These are phyloP conservation scores for Scopulariopsis brevicaulis DNA, from an alignment of 2,329 filamentous ascomycete genomes.

Conservation along the genomic window DNA sequence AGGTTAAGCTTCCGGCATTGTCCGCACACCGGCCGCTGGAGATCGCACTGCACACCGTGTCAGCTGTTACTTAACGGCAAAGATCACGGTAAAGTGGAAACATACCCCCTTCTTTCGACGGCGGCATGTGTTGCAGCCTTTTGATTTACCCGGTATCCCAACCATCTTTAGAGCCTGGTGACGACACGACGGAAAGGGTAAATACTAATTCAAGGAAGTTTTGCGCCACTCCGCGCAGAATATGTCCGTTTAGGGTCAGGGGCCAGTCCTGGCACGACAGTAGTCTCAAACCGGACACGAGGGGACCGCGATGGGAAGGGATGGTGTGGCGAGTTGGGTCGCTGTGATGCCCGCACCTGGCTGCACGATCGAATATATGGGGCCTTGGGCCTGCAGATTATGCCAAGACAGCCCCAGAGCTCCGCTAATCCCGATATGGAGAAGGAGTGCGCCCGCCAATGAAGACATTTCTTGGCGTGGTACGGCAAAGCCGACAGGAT, in stretches of 20 bases:
- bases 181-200: background rate
- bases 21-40: conserved; percentile 9
- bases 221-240: background rate
- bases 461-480: background rate
- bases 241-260: background rate
- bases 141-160: conserved; percentile 11
- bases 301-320: background rate
- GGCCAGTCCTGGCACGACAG: background rate
- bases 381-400: background rate
- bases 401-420: background rate
- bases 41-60: conserved; percentile 8
- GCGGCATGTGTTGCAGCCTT: conserved; percentile 10
- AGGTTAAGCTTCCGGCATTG: conserved; percentile 9
- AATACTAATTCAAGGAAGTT: background rate
- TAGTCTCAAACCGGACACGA: background rate
- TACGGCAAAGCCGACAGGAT: too few relatives aligned
- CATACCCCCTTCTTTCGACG: conserved; percentile 11
- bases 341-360: background rate
- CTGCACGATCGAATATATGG: background rate
- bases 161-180: conserved; percentile 6
- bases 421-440: background rate
- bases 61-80: background rate
- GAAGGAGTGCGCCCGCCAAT: background rate
- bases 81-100: background rate
- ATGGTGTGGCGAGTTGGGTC: background rate